Percentiles rank a stretch among this genome's conserved stretches.
Evolutionary conservation across 192 early-diverging fungal species (phyloP).

Genomic region (Coemansia furcata): DNA sequence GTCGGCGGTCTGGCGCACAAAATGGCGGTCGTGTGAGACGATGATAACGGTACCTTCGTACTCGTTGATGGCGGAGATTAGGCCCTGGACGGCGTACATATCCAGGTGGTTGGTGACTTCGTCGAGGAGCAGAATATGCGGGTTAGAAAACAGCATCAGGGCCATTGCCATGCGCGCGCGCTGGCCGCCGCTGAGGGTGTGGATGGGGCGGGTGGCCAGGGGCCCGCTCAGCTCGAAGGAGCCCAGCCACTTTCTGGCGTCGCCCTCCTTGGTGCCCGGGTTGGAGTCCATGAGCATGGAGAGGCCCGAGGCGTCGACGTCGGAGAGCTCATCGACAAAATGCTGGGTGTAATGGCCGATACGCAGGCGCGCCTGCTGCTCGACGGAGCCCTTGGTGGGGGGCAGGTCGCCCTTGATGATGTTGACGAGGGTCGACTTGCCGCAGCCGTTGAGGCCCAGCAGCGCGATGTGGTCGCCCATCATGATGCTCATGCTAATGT

Average conservation of each 20-base stretch:
- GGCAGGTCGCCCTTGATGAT: constrained; percentile 62
- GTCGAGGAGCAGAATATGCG: constrained; percentile 73
- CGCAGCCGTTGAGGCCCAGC: constrained; percentile 81
- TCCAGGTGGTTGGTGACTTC: constrained; percentile 91
- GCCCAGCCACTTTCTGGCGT: constrained; percentile 70
- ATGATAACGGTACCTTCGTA: constrained; percentile 74
- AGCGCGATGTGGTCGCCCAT: constrained; percentile 69
- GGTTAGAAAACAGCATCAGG: constrained; percentile 59
- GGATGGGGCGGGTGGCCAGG: constrained; percentile 59
- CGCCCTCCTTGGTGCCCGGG: constrained; percentile 56
- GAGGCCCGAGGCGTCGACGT: constrained; percentile 55
- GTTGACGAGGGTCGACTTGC: constrained; percentile 78
- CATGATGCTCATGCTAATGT: constrained; percentile 70
- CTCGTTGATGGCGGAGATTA: constrained; percentile 67
- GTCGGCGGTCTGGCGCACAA: constrained; percentile 66
- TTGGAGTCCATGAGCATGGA: constrained; percentile 48
- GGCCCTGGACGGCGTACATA: constrained; percentile 76
- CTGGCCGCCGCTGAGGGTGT: constrained; percentile 79
- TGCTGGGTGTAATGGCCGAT: constrained; percentile 87
- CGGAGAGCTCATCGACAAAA: constrained; percentile 67
- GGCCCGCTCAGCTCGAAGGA: constrained; percentile 72
- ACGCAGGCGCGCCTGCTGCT: constrained; percentile 60
- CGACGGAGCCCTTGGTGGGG: constrained; percentile 65
- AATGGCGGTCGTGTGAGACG: constrained; percentile 88
- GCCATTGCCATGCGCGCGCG: constrained; percentile 75